phyloP scores from a whole-genome alignment of 2,329 filamentous ascomycete genomes.

The Coniella vitis region DNA sequence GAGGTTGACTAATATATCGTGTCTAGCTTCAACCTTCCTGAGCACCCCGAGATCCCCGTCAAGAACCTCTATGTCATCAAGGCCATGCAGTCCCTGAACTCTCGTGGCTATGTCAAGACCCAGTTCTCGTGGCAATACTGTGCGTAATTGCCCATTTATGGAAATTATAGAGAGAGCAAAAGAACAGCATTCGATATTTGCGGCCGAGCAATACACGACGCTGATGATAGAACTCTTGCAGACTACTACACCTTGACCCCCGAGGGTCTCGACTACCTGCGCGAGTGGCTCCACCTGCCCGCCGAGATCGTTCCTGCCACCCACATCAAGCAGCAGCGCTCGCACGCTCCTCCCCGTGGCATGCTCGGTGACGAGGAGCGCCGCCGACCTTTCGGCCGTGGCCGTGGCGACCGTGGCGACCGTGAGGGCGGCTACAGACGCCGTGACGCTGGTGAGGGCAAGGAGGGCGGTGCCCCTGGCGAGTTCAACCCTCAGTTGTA shows the following conservation, averaged over 20 bases:
- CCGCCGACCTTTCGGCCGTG: conserved; percentile 73
- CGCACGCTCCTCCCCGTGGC: conserved; percentile 93
- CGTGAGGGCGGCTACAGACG: conserved; percentile 88
- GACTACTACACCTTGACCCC: conserved; percentile 99
- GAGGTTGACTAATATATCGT: conserved; percentile 3
- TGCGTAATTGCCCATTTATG: conserved; percentile 7
- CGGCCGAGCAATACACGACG: background rate
- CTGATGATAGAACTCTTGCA: background rate
- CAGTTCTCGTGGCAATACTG: conserved; percentile 99
- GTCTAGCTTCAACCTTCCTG: conserved; percentile 75
- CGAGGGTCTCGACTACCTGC: conserved; percentile 99
- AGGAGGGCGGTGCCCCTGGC: conserved; percentile 87
- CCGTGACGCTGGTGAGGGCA: conserved; percentile 77
- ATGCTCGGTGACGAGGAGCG: conserved; percentile 87
- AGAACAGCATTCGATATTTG: background rate
- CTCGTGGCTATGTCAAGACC: conserved; percentile 98
- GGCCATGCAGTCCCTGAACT: conserved; percentile 96
- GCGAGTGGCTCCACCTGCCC: conserved; percentile 99
- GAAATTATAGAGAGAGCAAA: background rate
- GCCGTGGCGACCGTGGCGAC: conserved; percentile 65
- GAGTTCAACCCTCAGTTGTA: conserved; percentile 89
- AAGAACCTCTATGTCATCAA: conserved; percentile 99
- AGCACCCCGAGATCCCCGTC: conserved; percentile 97
- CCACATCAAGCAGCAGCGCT: conserved; percentile 99
- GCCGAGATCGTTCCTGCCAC: conserved; percentile 99